A percentile compares a stretch with the other conserved stretches of the same genome.
Evolutionary conservation across 371 early-diverging fungal species (phyloP).

Genomic region (Globomyces sp.): DNA sequence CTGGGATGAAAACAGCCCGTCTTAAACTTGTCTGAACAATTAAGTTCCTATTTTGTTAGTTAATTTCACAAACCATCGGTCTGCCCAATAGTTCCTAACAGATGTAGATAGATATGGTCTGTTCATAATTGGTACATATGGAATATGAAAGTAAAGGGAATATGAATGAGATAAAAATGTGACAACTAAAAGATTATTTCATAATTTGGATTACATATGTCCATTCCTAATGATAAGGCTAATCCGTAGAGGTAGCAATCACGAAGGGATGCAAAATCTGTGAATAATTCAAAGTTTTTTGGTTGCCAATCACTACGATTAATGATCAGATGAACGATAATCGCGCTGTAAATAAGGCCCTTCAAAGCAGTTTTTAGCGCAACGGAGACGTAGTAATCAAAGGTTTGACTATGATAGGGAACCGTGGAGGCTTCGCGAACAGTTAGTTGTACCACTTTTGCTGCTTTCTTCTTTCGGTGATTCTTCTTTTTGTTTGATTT

Average conservation of each 20-base stretch:
- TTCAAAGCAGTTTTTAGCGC: too few relatives aligned
- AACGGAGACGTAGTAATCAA: too few relatives aligned
- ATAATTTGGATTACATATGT: not conserved
- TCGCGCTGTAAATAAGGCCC: too few relatives aligned
- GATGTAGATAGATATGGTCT: slow-evolving; percentile 20
- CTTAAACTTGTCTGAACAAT: slow-evolving; percentile 18
- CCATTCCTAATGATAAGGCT: slow-evolving; percentile 1
- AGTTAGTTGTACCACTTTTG: too few relatives aligned
- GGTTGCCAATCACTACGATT: too few relatives aligned
- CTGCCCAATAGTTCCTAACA: slow-evolving; percentile 19
- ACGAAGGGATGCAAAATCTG: not conserved
- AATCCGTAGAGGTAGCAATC: slow-evolving; percentile 2
- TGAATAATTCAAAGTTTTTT: too few relatives aligned
- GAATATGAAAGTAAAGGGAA: slow-evolving; percentile 2
- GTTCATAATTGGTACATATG: slow-evolving; percentile 20
- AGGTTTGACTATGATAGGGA: too few relatives aligned
- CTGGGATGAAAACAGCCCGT: slow-evolving; percentile 14
- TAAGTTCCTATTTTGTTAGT: not conserved
- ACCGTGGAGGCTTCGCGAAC: too few relatives aligned
- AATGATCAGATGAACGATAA: too few relatives aligned
- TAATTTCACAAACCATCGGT: slow-evolving; percentile 11
- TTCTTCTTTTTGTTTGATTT: too few relatives aligned
- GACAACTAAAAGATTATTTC: not conserved
- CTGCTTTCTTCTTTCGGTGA: too few relatives aligned
- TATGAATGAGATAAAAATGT: not conserved